These are phyloP conservation scores for Avicennia marina DNA, from an alignment of 257 asterid species.

Conservation along the genomic window DNA sequence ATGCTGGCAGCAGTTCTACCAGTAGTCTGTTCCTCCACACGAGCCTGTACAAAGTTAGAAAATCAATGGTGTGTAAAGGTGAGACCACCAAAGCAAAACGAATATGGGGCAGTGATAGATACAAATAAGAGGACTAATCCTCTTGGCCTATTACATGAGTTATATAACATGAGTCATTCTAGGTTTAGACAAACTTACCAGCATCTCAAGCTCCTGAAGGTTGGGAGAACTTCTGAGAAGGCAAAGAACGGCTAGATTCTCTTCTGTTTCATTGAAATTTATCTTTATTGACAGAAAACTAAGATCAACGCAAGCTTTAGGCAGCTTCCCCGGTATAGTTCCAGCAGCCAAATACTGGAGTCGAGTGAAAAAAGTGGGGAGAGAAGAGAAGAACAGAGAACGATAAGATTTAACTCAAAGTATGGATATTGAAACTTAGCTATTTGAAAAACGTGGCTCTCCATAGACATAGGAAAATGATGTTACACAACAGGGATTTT, in stretches of 20 bases:
- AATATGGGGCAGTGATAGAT: background rate
- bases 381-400: background rate
- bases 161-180: slow-evolving; percentile 49
- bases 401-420: no score
- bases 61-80: slow-evolving; percentile 1
- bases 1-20: slow-evolving; percentile 19
- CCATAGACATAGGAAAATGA: slow-evolving; percentile 1
- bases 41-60: slow-evolving; percentile 45
- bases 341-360: slow-evolving; percentile 86
- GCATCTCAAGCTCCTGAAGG: slow-evolving; percentile 88
- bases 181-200: background rate
- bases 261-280: slow-evolving; percentile 61
- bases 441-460: no score
- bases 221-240: slow-evolving; percentile 87
- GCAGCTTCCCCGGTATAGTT: slow-evolving; percentile 64
- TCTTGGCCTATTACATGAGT: background rate
- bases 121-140: background rate
- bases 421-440: no score
- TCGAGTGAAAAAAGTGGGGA: background rate
- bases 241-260: slow-evolving; percentile 76
- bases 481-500: background rate
- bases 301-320: slow-evolving; percentile 64
- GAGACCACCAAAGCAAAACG: background rate
- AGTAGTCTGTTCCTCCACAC: slow-evolving; percentile 51
- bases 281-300: slow-evolving; percentile 76